Conservation (phyloP, 2,329 filamentous ascomycete genomes). For the Apiospora rasikravindrae region DNA sequence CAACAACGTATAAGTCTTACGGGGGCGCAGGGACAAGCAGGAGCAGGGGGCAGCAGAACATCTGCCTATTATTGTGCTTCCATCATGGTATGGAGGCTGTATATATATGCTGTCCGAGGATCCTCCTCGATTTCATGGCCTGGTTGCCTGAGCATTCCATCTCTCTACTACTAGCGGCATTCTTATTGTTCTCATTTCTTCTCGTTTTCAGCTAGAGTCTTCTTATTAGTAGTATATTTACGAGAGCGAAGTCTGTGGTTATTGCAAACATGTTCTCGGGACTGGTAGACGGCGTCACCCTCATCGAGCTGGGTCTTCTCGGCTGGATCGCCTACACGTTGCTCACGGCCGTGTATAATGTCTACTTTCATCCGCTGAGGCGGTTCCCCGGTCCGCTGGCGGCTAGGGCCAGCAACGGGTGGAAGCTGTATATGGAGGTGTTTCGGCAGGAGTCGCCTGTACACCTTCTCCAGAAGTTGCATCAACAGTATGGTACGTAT, state of each 20-base stretch:
- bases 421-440: constrained; percentile 20
- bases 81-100: neutral
- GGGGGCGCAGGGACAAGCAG: constrained; percentile 12
- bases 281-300: neutral
- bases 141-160: neutral
- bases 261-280: neutral
- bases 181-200: neutral
- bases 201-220: neutral
- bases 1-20: neutral
- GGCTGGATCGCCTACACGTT: neutral
- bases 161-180: neutral
- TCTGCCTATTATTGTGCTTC: neutral
- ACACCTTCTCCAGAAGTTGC: constrained; percentile 16
- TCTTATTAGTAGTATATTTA: neutral
- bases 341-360: constrained; percentile 6
- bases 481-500: constrained; percentile 16
- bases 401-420: constrained; percentile 15
- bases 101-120: neutral
- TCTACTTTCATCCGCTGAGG: constrained; percentile 12
- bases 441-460: constrained; percentile 6
- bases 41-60: neutral
- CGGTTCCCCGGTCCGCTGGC: constrained; percentile 14
- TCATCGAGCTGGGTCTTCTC: neutral
- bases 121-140: neutral
- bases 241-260: neutral